Evolutionary conservation across 495 filamentous ascomycete genomes (phyloP), one percentile per base, ranked within the genome.

Genomic region (Poronia punctata): DNA sequence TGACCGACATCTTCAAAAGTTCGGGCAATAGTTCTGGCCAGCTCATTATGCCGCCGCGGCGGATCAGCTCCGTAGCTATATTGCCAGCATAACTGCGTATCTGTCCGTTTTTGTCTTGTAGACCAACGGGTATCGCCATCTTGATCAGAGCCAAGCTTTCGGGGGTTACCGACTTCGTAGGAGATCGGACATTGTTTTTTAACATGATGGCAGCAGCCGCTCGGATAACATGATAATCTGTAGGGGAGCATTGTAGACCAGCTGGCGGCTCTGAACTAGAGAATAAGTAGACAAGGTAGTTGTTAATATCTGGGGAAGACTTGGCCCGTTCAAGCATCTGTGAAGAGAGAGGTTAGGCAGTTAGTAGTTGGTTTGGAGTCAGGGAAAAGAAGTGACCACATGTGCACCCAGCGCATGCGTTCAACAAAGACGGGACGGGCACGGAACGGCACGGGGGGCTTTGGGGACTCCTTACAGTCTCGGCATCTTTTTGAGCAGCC

Each of bases 301-400:
- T 96, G 65, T 90, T 86, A 71, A 96, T 87, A 60, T 96, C 90
- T 7, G 90, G 90, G 11, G 82, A 93, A 10, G 77, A 67, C 59
- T 88, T 90, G 24, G 93, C 92, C 70, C 93, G 84, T 38, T 79
- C 72, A 51, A 99, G 85, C 88, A 97, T 93, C 92, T 98, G 56
- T 38, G 43, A 20, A 25, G 18, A 17, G 17, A 35, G 21, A 46
- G 33, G 26, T 38, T 33, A n/a, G n/a, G n/a, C n/a, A n/a, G n/a
- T n/a, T n/a, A n/a, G n/a, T n/a, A n/a, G n/a, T n/a, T n/a, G n/a
- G n/a, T n/a, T n/a, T n/a, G n/a, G n/a, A n/a, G n/a, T n/a, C n/a
- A n/a, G n/a, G n/a, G n/a, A n/a, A n/a, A n/a, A n/a, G n/a, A n/a
- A n/a, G n/a, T n/a, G n/a, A n/a, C n/a, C n/a, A n/a, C n/a, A n/a